Evolutionary conservation across 345 rosid genomes (phyloP).

Genomic region (Hypericum androsaemum): DNA sequence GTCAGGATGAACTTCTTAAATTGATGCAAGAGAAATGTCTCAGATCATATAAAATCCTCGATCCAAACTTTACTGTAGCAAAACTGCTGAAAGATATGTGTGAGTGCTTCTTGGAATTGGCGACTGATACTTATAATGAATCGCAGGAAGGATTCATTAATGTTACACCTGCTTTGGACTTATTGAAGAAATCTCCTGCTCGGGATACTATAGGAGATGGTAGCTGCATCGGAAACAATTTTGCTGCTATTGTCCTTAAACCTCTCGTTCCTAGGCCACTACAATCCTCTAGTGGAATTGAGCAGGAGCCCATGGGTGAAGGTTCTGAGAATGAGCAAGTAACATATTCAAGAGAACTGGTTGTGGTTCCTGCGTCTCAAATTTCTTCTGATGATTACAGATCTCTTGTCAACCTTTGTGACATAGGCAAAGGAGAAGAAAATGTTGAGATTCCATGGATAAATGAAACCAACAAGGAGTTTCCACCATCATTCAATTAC

Average conservation of each 20-base stretch:
- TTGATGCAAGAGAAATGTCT: constrained; percentile 70
- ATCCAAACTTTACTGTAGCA: constrained; percentile 58
- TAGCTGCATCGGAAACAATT: constrained; percentile 9
- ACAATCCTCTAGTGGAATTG: constrained; percentile 1
- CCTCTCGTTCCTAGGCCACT: constrained; percentile 12
- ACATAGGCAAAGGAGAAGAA: constrained; percentile 74
- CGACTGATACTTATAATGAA: constrained; percentile 44
- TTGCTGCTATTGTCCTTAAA: constrained; percentile 6
- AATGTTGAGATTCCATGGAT: constrained; percentile 55
- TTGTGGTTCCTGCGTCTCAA: constrained; percentile 37
- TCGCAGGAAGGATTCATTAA: constrained; percentile 41
- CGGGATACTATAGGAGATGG: constrained; percentile 17
- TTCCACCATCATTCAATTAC: constrained; percentile 55
- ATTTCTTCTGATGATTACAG: constrained; percentile 40
- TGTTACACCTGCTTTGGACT: constrained; percentile 30
- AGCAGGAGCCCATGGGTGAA: background rate
- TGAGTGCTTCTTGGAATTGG: constrained; percentile 62
- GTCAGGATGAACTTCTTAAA: constrained; percentile 55
- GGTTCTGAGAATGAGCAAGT: constrained; percentile 17
- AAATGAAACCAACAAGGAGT: constrained; percentile 49
- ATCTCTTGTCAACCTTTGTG: constrained; percentile 32
- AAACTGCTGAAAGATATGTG: constrained; percentile 71
- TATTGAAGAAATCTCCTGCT: constrained; percentile 38
- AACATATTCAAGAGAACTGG: constrained; percentile 22
- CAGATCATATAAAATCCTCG: constrained; percentile 59